Conservation (phyloP, 2,329 filamentous ascomycete species). For the Aphanocladium album region DNA sequence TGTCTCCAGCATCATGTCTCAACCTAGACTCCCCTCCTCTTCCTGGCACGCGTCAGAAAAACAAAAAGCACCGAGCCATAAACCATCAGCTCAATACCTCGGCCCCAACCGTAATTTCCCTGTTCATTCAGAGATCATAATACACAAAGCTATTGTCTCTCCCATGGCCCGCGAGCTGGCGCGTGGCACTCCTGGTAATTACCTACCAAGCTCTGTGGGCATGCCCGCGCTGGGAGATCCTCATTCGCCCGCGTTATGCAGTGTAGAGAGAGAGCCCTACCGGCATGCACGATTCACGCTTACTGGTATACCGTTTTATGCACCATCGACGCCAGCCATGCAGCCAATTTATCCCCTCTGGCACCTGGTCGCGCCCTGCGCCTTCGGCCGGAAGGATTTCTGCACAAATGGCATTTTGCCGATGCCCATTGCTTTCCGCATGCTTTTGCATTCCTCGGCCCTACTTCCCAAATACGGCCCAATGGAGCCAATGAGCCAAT, state of each 20-base stretch:
- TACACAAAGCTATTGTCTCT: background rate
- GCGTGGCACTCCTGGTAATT: too few relatives aligned
- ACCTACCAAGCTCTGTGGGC: too few relatives aligned
- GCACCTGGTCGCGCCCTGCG: background rate
- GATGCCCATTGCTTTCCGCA: background rate
- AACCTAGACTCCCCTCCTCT: background rate
- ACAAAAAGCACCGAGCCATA: background rate
- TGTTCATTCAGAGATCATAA: background rate
- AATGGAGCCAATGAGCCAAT: background rate
- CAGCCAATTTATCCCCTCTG: background rate
- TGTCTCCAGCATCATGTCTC: background rate
- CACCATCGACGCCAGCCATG: background rate
- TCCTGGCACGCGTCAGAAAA: background rate
- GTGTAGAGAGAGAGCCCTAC: background rate
- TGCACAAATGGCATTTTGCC: background rate
- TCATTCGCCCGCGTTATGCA: background rate
- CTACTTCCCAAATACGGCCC: background rate
- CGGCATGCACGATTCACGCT: background rate
- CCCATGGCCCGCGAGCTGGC: too few relatives aligned
- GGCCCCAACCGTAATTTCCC: background rate
- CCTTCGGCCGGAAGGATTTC: background rate
- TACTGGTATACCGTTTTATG: background rate
- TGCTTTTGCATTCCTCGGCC: background rate
- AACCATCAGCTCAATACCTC: background rate
- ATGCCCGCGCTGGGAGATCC: background rate